Percentiles rank a stretch among this genome's conserved stretches.
These are phyloP conservation scores for Leccinum huronense DNA, from an alignment of 1,284 basidiomycete species.

Conservation along the genomic window DNA sequence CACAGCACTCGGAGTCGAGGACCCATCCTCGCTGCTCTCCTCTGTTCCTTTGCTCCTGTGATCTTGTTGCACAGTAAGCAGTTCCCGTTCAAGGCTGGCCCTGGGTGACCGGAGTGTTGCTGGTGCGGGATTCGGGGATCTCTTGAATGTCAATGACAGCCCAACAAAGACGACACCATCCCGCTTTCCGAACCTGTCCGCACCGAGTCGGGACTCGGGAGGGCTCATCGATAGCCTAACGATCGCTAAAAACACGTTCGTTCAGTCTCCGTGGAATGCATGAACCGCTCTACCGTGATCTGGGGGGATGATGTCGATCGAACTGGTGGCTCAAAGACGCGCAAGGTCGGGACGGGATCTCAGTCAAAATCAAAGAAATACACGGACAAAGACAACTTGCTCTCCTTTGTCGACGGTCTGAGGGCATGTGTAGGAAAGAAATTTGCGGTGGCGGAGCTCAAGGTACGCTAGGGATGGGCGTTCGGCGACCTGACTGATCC, in stretches of 20 bases:
- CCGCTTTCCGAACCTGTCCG: slow-evolving; percentile 37
- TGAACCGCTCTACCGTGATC: slow-evolving; percentile 48
- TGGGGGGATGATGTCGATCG: slow-evolving; percentile 38
- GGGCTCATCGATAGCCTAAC: slow-evolving; percentile 37
- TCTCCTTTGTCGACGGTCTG: slow-evolving; percentile 44
- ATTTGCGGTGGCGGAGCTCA: slow-evolving; percentile 47
- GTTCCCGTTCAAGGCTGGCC: slow-evolving; percentile 27
- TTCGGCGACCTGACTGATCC: too few species aligned
- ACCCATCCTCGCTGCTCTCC: slow-evolving; percentile 24
- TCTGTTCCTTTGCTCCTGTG: slow-evolving; percentile 22
- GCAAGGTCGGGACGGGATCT: slow-evolving; percentile 15
- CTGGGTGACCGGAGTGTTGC: slow-evolving; percentile 25
- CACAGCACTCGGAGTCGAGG: slow-evolving; percentile 30
- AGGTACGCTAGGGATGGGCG: slow-evolving; percentile 35
- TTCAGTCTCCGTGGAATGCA: slow-evolving; percentile 42
- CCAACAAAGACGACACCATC: slow-evolving; percentile 50
- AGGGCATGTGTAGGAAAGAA: slow-evolving; percentile 43
- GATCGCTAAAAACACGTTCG: slow-evolving; percentile 44
- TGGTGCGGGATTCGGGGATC: slow-evolving; percentile 40
- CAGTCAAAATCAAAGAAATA: slow-evolving; percentile 35
- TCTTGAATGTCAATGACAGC: slow-evolving; percentile 19
- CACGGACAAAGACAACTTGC: slow-evolving; percentile 41
- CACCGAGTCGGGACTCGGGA: slow-evolving; percentile 31
- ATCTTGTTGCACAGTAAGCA: slow-evolving; percentile 21
- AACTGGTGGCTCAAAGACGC: slow-evolving; percentile 37